Conservation (phyloP, 208 protist genomes). For the Leishmania tropica region DNA sequence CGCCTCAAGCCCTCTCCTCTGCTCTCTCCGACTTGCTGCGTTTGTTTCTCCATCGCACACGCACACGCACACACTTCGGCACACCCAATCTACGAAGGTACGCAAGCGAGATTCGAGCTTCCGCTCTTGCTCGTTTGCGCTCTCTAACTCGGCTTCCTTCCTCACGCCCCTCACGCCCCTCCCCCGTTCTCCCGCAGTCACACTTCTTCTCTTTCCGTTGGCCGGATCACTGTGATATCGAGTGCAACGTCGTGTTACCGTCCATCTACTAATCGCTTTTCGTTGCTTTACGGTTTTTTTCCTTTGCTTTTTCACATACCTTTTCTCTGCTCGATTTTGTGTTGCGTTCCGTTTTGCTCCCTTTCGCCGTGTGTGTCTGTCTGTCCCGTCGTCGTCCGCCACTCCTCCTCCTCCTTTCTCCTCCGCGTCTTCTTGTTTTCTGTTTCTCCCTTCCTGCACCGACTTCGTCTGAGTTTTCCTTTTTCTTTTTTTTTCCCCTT, state of each 20-base stretch:
- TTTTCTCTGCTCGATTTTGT: neutral
- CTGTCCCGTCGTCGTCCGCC: neutral
- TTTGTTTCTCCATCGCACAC: neutral
- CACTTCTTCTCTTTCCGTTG: neutral
- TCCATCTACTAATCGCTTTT: neutral
- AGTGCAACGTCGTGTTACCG: neutral
- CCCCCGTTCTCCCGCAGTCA: neutral
- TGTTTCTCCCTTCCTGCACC: neutral
- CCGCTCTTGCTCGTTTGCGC: too few relatives aligned
- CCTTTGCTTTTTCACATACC: neutral
- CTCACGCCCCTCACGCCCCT: too few relatives aligned
- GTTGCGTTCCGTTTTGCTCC: neutral
- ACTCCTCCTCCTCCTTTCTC: too few relatives aligned
- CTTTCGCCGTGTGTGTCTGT: neutral
- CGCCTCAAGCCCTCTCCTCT: neutral
- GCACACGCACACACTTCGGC: neutral
- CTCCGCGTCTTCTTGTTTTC: neutral
- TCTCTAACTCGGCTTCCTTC: too few relatives aligned
- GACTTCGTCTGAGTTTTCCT: neutral
- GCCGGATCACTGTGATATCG: neutral
- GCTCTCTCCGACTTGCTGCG: neutral
- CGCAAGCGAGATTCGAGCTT: neutral
- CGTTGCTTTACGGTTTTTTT: neutral
- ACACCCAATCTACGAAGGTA: neutral
- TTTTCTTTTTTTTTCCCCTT: neutral